Conservation (phyloP, 352 stramenopile genomes). For the Pythium monospermum region DNA sequence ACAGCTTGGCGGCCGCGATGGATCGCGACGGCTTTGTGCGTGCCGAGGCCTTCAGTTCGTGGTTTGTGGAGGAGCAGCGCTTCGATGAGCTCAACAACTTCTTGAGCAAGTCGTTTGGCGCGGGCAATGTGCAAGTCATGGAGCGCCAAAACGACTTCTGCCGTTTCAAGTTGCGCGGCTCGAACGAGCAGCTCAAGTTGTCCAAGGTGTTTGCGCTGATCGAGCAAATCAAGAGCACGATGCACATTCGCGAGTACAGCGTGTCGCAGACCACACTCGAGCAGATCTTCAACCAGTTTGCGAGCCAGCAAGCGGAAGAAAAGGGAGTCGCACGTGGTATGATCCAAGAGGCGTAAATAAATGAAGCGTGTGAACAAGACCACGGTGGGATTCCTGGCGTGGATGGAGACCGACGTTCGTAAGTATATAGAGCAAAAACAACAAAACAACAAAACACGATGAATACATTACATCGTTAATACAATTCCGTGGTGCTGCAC, state of each 20-base stretch:
- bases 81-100: slow-evolving; percentile 37
- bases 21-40: slow-evolving; percentile 39
- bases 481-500: too few relatives aligned
- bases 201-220: slow-evolving; percentile 66
- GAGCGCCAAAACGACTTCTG: slow-evolving; percentile 68
- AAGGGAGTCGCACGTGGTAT: slow-evolving; percentile 47
- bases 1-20: slow-evolving; percentile 41
- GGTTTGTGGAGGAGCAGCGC: slow-evolving; percentile 54
- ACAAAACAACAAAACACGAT: too few relatives aligned
- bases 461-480: too few relatives aligned
- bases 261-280: slow-evolving; percentile 89
- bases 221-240: slow-evolving; percentile 39
- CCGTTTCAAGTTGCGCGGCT: slow-evolving; percentile 56
- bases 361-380: too few relatives aligned
- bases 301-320: slow-evolving; percentile 69
- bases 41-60: slow-evolving; percentile 39
- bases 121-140: slow-evolving; percentile 31
- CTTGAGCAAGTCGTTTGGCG: slow-evolving; percentile 36
- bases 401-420: too few relatives aligned
- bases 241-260: slow-evolving; percentile 79
- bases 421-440: too few relatives aligned
- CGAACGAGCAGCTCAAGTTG: slow-evolving; percentile 33
- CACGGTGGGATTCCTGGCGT: too few relatives aligned
- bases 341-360: not conserved
- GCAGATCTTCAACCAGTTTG: slow-evolving; percentile 92